A percentile compares a stretch with the other conserved stretches of the same genome.
phyloP scores from a whole-genome alignment of 164 flowering plant genomes.

The Annona squamosa region DNA sequence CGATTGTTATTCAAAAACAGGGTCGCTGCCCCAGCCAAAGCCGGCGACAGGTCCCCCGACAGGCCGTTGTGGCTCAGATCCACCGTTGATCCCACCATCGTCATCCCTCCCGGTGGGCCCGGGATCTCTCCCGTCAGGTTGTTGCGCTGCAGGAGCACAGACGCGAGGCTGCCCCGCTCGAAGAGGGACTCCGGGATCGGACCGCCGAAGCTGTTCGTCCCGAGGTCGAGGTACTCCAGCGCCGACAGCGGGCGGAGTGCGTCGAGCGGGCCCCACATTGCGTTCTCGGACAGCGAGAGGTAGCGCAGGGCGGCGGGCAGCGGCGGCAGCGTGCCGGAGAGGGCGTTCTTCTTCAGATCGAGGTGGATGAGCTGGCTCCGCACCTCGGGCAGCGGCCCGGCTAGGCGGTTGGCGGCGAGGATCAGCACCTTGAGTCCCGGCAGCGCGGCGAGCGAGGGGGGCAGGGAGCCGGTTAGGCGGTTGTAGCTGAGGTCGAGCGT shows the following conservation, averaged over 20 bases:
- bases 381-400: constrained; percentile 31
- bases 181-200: constrained; percentile 45
- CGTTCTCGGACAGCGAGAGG: constrained; percentile 44
- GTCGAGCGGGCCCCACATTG: constrained; percentile 47
- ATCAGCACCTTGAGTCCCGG: constrained; percentile 38
- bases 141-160: constrained; percentile 63
- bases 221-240: constrained; percentile 52
- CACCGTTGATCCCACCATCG: constrained; percentile 30
- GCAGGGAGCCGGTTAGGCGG: constrained; percentile 44
- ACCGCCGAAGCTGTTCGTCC: constrained; percentile 63
- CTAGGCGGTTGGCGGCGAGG: constrained; percentile 35
- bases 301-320: constrained; percentile 60
- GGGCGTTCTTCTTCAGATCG: constrained; percentile 38
- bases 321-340: constrained; percentile 37
- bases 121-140: constrained; percentile 43
- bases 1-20: constrained; percentile 59
- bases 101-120: neutral
- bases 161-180: constrained; percentile 10
- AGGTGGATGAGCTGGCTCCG: constrained; percentile 39
- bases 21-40: constrained; percentile 39
- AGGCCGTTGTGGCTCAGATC: constrained; percentile 66
- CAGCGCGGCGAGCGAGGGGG: constrained; percentile 23
- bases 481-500: constrained; percentile 68
- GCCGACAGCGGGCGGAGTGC: constrained; percentile 28
- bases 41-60: constrained; percentile 33